Conservation (phyloP, 495 filamentous ascomycete genomes). For the Penicillium tannophilum region DNA sequence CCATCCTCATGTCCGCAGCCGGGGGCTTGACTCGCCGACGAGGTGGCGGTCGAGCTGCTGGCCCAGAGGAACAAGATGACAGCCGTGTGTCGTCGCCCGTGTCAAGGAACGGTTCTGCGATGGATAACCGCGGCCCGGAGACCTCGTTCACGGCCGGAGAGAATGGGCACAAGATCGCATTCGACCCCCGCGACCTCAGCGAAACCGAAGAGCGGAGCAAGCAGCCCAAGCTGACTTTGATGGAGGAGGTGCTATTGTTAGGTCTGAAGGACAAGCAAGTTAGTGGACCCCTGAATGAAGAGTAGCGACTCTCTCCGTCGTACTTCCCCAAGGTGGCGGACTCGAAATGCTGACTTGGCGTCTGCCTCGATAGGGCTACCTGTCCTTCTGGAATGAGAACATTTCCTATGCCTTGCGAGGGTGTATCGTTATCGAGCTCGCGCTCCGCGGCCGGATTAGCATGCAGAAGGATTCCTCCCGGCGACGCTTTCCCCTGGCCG, state of each 20-base stretch:
- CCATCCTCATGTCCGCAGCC: slow-evolving; percentile 61
- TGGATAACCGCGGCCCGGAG: slow-evolving; percentile 72
- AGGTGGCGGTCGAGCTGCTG: slow-evolving; percentile 65
- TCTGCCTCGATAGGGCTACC: slow-evolving; percentile 69
- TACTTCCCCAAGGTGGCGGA: not conserved
- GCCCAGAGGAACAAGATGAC: slow-evolving; percentile 58
- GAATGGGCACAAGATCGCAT: slow-evolving; percentile 98
- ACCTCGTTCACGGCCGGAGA: slow-evolving; percentile 90
- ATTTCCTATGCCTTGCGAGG: slow-evolving; percentile 97
- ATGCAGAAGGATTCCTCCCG: slow-evolving; percentile 97
- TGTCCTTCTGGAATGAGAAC: slow-evolving; percentile 99
- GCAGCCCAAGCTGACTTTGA: slow-evolving; percentile 95
- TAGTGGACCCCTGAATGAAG: slow-evolving; percentile 9
- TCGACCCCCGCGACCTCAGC: slow-evolving; percentile 94
- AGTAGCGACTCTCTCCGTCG: not conserved
- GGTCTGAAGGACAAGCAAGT: slow-evolving; percentile 99
- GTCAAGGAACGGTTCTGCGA: slow-evolving; percentile 57
- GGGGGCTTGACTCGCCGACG: slow-evolving; percentile 76
- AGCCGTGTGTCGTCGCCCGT: slow-evolving; percentile 72
- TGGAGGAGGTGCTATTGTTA: slow-evolving; percentile 95
- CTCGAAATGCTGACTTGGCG: slow-evolving; percentile 24
- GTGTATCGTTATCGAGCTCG: slow-evolving; percentile 96
- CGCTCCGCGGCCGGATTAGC: slow-evolving; percentile 92
- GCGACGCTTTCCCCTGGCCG: slow-evolving; percentile 87
- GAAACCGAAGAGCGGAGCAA: slow-evolving; percentile 96